Conservation (phyloP, 2,329 filamentous ascomycete genomes). For the Periconia sp. region DNA sequence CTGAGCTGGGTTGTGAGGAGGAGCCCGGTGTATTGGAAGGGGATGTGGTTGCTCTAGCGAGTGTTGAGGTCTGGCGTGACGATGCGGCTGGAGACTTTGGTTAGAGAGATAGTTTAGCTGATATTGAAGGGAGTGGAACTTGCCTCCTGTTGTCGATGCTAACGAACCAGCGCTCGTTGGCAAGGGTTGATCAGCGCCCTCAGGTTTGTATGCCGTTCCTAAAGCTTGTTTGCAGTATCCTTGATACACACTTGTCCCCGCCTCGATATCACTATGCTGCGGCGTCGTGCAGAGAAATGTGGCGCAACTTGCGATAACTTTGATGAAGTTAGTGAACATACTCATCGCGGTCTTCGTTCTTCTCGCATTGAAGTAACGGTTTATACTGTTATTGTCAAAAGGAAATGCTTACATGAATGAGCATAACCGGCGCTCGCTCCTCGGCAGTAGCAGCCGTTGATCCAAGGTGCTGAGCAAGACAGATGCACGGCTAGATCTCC, state of each 20-base stretch:
- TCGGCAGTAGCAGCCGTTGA: slow-evolving; percentile 15
- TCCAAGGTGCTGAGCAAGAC: slow-evolving; percentile 10
- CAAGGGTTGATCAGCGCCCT: slow-evolving; percentile 1
- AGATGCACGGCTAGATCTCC: slow-evolving; percentile 15
- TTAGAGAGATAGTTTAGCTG: not conserved
- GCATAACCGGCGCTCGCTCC: not conserved
- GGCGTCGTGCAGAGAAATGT: slow-evolving; percentile 12
- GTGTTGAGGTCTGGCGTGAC: not conserved
- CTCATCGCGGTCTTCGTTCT: too few species aligned
- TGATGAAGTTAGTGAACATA: not conserved
- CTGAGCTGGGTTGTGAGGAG: not conserved
- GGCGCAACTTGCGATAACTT: slow-evolving; percentile 14
- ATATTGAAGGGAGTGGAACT: not conserved
- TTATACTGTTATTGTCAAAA: not conserved
- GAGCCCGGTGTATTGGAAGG: too few species aligned
- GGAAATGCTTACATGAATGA: not conserved
- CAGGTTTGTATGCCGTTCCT: slow-evolving; percentile 12
- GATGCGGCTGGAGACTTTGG: not conserved
- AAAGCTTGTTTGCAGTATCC: slow-evolving; percentile 14
- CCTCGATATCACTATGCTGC: slow-evolving; percentile 7
- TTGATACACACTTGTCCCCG: slow-evolving; percentile 11
- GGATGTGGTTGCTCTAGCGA: not conserved
- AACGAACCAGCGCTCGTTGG: not conserved
- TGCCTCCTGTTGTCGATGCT: not conserved
- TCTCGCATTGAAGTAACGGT: too few species aligned